Conservation (phyloP, 768 basidiomycete genomes). For the Mycena vulgaris region DNA sequence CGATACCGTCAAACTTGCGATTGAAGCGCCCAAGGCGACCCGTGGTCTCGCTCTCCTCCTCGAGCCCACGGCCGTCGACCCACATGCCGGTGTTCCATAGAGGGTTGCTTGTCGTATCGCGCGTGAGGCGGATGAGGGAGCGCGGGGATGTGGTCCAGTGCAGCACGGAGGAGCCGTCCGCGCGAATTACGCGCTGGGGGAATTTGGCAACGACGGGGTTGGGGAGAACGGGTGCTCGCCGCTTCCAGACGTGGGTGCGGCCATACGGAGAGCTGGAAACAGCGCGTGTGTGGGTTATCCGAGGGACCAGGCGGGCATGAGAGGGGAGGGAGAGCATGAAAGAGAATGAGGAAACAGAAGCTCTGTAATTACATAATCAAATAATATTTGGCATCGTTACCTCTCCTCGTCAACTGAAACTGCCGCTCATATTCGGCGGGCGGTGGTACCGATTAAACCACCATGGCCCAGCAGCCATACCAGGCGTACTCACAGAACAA, state of each 20-base stretch:
- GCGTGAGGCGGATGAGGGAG: slow-evolving; percentile 76
- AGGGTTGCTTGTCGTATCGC: slow-evolving; percentile 92
- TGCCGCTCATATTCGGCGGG: neutral
- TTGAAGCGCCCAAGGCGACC: slow-evolving; percentile 89
- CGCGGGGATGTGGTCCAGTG: neutral
- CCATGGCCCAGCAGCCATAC: slow-evolving; percentile 63
- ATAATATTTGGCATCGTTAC: neutral
- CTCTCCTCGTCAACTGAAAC: neutral
- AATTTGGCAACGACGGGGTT: slow-evolving; percentile 90
- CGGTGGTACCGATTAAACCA: slow-evolving; percentile 7
- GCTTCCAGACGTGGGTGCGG: slow-evolving; percentile 86
- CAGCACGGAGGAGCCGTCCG: slow-evolving; percentile 90
- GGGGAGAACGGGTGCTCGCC: slow-evolving; percentile 78
- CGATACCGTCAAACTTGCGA: slow-evolving; percentile 74
- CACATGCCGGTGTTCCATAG: slow-evolving; percentile 83
- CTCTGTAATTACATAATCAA: too few species aligned
- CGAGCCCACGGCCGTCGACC: slow-evolving; percentile 65
- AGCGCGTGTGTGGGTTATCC: slow-evolving; percentile 50
- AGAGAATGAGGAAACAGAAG: too few species aligned
- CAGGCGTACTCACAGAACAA: neutral
- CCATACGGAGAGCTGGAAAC: slow-evolving; percentile 87
- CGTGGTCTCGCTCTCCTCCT: slow-evolving; percentile 79
- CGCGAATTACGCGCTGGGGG: slow-evolving; percentile 87
- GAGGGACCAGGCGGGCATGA: neutral
- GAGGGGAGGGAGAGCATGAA: neutral